Base-by-base conservation (phyloP, 257 asterid genomes). In the Nicotiana sylvestris region DNA sequence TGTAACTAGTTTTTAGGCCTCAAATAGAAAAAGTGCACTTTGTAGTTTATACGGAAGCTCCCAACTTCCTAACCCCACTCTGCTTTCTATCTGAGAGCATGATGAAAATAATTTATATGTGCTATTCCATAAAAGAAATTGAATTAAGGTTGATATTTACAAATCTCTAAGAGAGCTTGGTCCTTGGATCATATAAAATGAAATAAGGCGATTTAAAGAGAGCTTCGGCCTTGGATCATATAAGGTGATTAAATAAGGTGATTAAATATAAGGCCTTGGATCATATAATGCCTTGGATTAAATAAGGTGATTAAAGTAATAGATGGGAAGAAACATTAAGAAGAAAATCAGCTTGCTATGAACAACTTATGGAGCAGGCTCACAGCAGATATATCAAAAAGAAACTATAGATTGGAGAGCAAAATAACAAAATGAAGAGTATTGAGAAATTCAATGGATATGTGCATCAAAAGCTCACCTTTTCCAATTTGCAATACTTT, bases 301-400 rank as follows among this genome's bases (percentile, higher is more conserved):
- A 15, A 49, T 51, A 51, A 27, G 43, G 80, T 13, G 27, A 74
- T 25, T 46, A 29, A 76, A 51, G 46, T 76, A 76, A 49, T 16
- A 76, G 46, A 76, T 51, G 80, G 43, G 25, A 27, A 49, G 53
- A 9, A 74, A 72, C 29, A 76, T 27, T 76, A 76, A 15, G 65
- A 51, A 76, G 29, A 51, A 17, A 15, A 7, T 27, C 46, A 76
- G 1, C 80, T 51, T 15, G 27, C 80, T 15, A 29, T 51, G 80
- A 76, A 51, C 43, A 76, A 51, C 80, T 74, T 25, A 74, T 29
- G 17, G 53, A 76, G 21, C 65, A 76, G 64, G 80, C 64, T 29
- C 65, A 51, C 46, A 76, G 6, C 29, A 51, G 61, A 16, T 60
- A 51, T 29, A 29, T 43, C 43, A 27, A 74, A 53, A 51, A 6